A percentile compares a stretch with the other conserved stretches of the same genome.
Conservation (phyloP, 345 rosid genomes). For the thale cress (Arabidopsis thaliana) region TAIR10.1 NC_003070.9:25083501-25084000, state of each 20-base stretch:
- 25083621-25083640: slow-evolving; percentile 92
- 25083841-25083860: slow-evolving; percentile 75
- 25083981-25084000: slow-evolving; percentile 58
- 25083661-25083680: slow-evolving; percentile 6
- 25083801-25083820: slow-evolving; percentile 92
- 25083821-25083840: slow-evolving; percentile 96
- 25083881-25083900: slow-evolving; percentile 52
- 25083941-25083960: slow-evolving; percentile 59
- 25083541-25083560: slow-evolving; percentile 86
- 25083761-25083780: slow-evolving; percentile 28
- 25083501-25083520: slow-evolving; percentile 96
- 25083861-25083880: slow-evolving; percentile 94
- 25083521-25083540: slow-evolving; percentile 85
- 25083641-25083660: slow-evolving; percentile 94
- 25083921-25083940: slow-evolving; percentile 56
- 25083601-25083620: slow-evolving; percentile 89
- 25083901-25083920: slow-evolving; percentile 60
- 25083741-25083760: slow-evolving; percentile 24
- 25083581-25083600: slow-evolving; percentile 88
- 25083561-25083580: slow-evolving; percentile 77
- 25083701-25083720: neutral
- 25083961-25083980: slow-evolving; percentile 48
- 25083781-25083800: slow-evolving; percentile 98
- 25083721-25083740: slow-evolving; percentile 12
- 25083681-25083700: slow-evolving; percentile 24